Evolutionary conservation across 2,329 filamentous ascomycete species (phyloP).

Genomic region (Microsporum audouinii): DNA sequence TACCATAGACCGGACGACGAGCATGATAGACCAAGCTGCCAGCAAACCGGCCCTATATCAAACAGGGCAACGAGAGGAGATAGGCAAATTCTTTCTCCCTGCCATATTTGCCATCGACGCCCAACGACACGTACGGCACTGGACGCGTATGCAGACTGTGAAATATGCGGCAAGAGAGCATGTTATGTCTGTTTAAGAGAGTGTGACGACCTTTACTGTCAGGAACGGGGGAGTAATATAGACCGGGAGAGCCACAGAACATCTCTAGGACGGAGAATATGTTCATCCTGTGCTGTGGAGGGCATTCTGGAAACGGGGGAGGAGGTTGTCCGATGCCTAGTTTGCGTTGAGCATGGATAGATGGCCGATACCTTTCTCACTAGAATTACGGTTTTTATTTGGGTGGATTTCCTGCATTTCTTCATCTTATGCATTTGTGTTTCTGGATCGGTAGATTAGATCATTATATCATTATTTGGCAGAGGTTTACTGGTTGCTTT

Average conservation of each 20-base stretch:
- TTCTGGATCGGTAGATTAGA: background rate
- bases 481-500: background rate
- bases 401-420: background rate
- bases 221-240: conserved; percentile 7
- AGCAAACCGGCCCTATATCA: background rate
- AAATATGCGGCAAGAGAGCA: conserved; percentile 28
- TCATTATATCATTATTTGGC: background rate
- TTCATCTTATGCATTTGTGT: background rate
- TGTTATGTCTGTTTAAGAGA: conserved; percentile 35
- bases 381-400: background rate
- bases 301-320: conserved; percentile 26
- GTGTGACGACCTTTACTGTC: conserved; percentile 26
- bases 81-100: conserved; percentile 23
- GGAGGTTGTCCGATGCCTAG: conserved; percentile 30
- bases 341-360: conserved; percentile 22
- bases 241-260: background rate
- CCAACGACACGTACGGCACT: conserved; percentile 31
- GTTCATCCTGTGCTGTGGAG: conserved; percentile 32
- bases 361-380: background rate
- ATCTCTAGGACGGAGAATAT: conserved; percentile 23
- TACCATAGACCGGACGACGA: background rate
- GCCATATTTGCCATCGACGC: conserved; percentile 33
- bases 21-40: background rate
- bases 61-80: background rate
- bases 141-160: conserved; percentile 33